Base-by-base conservation (phyloP, 2,329 filamentous ascomycete species). In the Cladophialophora psammophila region DNA sequence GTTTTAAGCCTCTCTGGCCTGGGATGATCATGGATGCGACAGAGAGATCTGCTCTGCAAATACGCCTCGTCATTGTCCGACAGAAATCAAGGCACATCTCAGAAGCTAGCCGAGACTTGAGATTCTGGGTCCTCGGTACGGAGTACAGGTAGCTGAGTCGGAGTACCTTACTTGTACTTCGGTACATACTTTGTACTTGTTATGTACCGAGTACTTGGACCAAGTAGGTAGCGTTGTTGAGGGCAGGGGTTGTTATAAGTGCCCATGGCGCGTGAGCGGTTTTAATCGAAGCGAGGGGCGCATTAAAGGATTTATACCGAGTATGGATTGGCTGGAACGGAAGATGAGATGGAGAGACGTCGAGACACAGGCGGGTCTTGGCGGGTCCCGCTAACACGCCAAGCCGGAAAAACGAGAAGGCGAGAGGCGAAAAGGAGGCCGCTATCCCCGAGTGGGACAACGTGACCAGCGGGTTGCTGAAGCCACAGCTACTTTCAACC, bases 401-500 rank as follows among this genome's bases (percentile, higher is more conserved):
- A 50, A 50, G 45, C 20, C 18, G 45, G 20, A 50, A 50, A 48
- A 50, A 50, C 9, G 9, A 31, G 45, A 31, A 31, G 20, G 36
- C 55, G 34, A 58, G 12, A 15, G 36, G 18, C 9, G 31, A 31
- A 36, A 42, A 55, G 53, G 31, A 36, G 20, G 8, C 34, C 59
- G 48, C 59, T 54, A 61, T 31, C 20, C 59, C 12, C 18, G 9
- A 18, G 2, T 15, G 20, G 59, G 45, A 32, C 18, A 38, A 42
- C 45, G 13, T 53, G 48, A 40, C 32, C 4, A 52, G 18, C 35
- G 36, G 52, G 26, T 32, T 18, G 40, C 40, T 15, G 7, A 31
- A 40, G 8, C 59, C 48, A 36, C 26, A 50, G 32, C 45, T 61
- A 40, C 32, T 61, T 61, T 61, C 34, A 54, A 61, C 48, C 36